These are phyloP conservation scores for Picea abies DNA, from an alignment of 83 land plant species.

Conservation along the genomic window DNA sequence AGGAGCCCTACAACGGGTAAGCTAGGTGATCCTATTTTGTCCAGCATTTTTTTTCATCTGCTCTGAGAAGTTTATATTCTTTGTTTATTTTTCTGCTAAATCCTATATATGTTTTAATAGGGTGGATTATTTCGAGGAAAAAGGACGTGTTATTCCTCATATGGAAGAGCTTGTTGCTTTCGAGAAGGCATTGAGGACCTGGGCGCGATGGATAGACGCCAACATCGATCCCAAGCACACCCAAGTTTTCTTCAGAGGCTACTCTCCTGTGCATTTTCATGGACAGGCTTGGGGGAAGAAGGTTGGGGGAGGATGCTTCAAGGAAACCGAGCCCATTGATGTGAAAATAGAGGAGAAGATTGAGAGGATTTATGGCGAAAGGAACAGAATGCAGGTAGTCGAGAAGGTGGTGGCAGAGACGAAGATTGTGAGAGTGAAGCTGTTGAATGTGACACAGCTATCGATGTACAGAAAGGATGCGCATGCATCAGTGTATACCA, in stretches of 20 bases:
- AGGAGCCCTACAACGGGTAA: conserved; percentile 64
- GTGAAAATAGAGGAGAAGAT: too few species aligned
- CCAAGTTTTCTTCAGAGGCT: conserved; percentile 38
- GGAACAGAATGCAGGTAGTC: neutral
- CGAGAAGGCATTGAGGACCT: conserved; percentile 30
- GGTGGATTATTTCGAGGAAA: conserved; percentile 20
- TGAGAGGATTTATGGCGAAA: too few species aligned
- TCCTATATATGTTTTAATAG: too few species aligned
- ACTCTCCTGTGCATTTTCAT: conserved; percentile 35
- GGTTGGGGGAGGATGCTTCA: conserved; percentile 6
- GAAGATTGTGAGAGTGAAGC: conserved; percentile 21
- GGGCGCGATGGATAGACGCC: conserved; percentile 36
- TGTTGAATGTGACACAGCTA: conserved; percentile 39
- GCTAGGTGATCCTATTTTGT: neutral
- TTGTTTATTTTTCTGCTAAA: neutral
- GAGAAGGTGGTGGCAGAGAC: conserved; percentile 25
- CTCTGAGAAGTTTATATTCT: neutral
- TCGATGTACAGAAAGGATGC: conserved; percentile 37
- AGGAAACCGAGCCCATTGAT: conserved; percentile 10
- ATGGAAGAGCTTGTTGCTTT: conserved; percentile 23
- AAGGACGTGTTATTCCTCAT: conserved; percentile 18
- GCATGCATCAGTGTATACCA: conserved; percentile 25
- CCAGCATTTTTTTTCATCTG: neutral
- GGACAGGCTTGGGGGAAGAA: conserved; percentile 3
- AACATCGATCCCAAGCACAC: conserved; percentile 33